Evolutionary conservation across 2,329 filamentous ascomycete genomes (phyloP).

Genomic region (Xylaria multiplex): DNA sequence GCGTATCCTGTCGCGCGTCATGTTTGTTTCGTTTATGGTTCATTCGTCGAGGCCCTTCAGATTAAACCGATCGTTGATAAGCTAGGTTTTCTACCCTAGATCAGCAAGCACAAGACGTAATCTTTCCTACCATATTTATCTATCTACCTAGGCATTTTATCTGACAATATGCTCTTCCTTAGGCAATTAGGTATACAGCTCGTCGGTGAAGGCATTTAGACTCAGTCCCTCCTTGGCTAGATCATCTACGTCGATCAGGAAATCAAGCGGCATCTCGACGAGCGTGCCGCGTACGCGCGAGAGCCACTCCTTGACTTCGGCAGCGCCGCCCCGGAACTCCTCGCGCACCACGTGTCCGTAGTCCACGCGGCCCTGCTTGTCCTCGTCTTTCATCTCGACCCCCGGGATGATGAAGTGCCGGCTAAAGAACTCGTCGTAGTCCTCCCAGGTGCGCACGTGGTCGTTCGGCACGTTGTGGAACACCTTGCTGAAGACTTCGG

Average conservation of each 20-base stretch:
- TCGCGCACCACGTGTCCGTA: slow-evolving; percentile 89
- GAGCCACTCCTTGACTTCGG: slow-evolving; percentile 77
- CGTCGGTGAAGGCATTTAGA: slow-evolving; percentile 76
- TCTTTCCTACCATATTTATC: neutral
- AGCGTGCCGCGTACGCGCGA: slow-evolving; percentile 73
- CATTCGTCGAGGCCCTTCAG: neutral
- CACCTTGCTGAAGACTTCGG: slow-evolving; percentile 79
- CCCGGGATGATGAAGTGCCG: slow-evolving; percentile 71
- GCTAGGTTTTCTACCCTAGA: neutral
- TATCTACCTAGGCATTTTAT: neutral
- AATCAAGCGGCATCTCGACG: slow-evolving; percentile 91
- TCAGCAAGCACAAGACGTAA: neutral
- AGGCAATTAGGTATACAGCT: slow-evolving; percentile 69
- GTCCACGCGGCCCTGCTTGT: slow-evolving; percentile 63
- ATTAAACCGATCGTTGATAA: neutral
- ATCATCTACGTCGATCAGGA: slow-evolving; percentile 82
- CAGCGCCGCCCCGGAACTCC: slow-evolving; percentile 76
- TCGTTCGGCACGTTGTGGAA: slow-evolving; percentile 84
- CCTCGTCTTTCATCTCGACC: slow-evolving; percentile 53
- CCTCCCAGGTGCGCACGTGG: slow-evolving; percentile 73
- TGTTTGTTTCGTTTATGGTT: neutral
- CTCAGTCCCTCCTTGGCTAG: slow-evolving; percentile 84
- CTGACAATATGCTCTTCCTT: too few relatives aligned
- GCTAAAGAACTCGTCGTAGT: slow-evolving; percentile 78
- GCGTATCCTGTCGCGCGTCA: neutral